Conservation (phyloP, 2,329 filamentous ascomycete species). For the Ustulina deusta region DNA sequence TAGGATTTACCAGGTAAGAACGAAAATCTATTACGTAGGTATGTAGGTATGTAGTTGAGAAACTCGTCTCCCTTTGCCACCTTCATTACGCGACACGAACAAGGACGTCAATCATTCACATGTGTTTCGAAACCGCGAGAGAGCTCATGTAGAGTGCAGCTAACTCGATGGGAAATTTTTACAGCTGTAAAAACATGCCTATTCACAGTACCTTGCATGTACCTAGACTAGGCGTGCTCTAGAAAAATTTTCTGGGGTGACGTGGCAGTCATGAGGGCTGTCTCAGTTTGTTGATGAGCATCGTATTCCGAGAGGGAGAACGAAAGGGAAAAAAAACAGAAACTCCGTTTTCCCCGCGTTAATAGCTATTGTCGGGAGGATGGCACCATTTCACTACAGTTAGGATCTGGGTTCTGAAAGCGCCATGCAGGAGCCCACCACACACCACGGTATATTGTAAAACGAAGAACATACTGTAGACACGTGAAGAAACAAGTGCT, state of each 20-base stretch:
- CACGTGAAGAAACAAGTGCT: neutral
- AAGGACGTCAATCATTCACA: neutral
- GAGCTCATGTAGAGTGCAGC: neutral
- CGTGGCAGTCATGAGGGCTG: slow-evolving; percentile 16
- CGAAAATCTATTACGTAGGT: no score
- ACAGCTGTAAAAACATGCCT: neutral
- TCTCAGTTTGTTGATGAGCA: neutral
- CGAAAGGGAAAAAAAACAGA: neutral
- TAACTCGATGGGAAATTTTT: neutral
- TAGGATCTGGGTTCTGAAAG: slow-evolving; percentile 10
- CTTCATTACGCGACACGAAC: neutral
- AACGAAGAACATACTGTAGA: slow-evolving; percentile 3
- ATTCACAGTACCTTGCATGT: slow-evolving; percentile 1
- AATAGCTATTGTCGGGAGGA: neutral
- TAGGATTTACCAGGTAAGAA: no score
- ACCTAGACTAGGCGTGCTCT: neutral
- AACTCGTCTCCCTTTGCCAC: neutral
- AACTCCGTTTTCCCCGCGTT: neutral
- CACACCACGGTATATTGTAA: no score
- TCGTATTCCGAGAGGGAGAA: neutral
- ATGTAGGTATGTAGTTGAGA: neutral
- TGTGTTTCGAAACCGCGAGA: neutral
- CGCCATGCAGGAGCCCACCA: slow-evolving; percentile 9
- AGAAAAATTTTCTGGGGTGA: slow-evolving; percentile 13
- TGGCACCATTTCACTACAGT: neutral